These are phyloP conservation scores for Ustilago lituana DNA, from an alignment of 1,284 basidiomycete species.

Conservation along the genomic window DNA sequence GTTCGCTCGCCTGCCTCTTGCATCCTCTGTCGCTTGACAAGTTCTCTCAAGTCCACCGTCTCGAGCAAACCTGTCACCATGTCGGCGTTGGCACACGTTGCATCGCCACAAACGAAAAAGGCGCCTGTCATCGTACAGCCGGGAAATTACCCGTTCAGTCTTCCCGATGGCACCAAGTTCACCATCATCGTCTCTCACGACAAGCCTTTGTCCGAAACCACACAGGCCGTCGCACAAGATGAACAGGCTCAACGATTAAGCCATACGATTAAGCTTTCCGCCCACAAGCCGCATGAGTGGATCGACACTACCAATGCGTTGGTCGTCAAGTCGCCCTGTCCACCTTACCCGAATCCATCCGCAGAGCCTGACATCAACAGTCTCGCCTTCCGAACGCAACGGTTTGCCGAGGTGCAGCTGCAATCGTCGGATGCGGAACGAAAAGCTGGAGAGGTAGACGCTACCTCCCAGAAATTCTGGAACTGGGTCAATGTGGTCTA, in stretches of 20 bases:
- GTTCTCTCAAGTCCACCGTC: too few species aligned
- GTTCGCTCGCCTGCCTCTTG: too few species aligned
- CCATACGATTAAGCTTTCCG: constrained; percentile 22
- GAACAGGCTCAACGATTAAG: constrained; percentile 10
- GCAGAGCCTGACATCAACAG: constrained; percentile 62
- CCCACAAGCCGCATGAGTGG: constrained; percentile 28
- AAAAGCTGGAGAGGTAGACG: not conserved
- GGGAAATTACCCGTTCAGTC: constrained; percentile 24
- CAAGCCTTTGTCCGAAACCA: not conserved
- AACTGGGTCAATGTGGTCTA: constrained; percentile 44
- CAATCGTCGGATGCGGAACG: not conserved
- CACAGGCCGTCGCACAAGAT: not conserved
- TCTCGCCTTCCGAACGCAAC: constrained; percentile 34
- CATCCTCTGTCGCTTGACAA: too few species aligned
- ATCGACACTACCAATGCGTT: constrained; percentile 33
- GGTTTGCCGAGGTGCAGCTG: constrained; percentile 31
- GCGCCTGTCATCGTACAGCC: constrained; percentile 24
- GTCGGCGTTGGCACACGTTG: constrained; percentile 41
- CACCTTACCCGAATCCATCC: constrained; percentile 41
- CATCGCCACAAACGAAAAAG: constrained; percentile 36
- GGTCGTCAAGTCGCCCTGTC: constrained; percentile 29
- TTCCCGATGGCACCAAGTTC: constrained; percentile 40
- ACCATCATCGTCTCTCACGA: constrained; percentile 38
- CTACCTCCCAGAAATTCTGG: constrained; percentile 36
- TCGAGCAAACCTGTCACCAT: constrained; percentile 5